Evolutionary conservation across 257 asterid species (phyloP).

Genomic region (Linderniella brevidens): DNA sequence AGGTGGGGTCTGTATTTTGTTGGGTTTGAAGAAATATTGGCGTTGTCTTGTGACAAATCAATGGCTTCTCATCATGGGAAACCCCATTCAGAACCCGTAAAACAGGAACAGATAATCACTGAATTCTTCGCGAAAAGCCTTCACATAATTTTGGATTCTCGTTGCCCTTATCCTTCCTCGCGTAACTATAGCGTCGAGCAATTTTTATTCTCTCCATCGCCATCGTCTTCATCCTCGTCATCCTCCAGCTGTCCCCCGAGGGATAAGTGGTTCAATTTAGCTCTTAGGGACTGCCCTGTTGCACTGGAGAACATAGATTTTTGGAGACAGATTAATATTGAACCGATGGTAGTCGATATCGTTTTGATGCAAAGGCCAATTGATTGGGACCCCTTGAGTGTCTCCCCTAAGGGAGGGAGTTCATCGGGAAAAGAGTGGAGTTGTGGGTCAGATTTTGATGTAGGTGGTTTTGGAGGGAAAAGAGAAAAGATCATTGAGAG

Average conservation of each 20-base stretch:
- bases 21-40: neutral
- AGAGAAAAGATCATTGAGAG: slow-evolving; percentile 65
- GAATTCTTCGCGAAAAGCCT: slow-evolving; percentile 81
- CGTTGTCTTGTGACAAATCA: slow-evolving; percentile 7
- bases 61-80: slow-evolving; percentile 59
- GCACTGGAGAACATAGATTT: slow-evolving; percentile 79
- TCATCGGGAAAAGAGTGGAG: slow-evolving; percentile 23
- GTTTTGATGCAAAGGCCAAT: slow-evolving; percentile 36
- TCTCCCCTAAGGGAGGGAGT: slow-evolving; percentile 21
- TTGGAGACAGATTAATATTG: slow-evolving; percentile 72
- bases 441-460: slow-evolving; percentile 49
- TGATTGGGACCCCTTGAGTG: slow-evolving; percentile 38
- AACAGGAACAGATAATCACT: slow-evolving; percentile 66
- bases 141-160: slow-evolving; percentile 71
- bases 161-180: slow-evolving; percentile 70
- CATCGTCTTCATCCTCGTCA: slow-evolving; percentile 57
- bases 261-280: slow-evolving; percentile 79
- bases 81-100: slow-evolving; percentile 51
- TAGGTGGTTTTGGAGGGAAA: slow-evolving; percentile 20
- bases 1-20: too few relatives aligned
- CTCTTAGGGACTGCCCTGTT: slow-evolving; percentile 69
- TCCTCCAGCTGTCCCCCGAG: slow-evolving; percentile 56
- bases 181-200: slow-evolving; percentile 75
- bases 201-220: slow-evolving; percentile 44
- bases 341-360: slow-evolving; percentile 76